phyloP scores from a whole-genome alignment of 495 filamentous ascomycete genomes.

The Penicillium manginii region DNA sequence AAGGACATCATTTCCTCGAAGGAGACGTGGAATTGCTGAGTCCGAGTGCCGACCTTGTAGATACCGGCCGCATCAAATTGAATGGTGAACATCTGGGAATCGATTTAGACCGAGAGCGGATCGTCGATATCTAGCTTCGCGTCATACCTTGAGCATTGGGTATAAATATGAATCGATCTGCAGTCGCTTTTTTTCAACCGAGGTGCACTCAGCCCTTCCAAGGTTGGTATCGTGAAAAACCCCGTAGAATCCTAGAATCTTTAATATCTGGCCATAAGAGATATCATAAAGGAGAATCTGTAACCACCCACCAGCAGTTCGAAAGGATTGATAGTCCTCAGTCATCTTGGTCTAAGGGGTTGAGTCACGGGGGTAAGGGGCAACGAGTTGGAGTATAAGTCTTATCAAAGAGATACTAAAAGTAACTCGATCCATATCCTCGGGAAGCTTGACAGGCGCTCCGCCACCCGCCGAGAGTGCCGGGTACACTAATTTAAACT shows the following conservation, averaged over 20 bases:
- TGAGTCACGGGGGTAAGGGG: not conserved
- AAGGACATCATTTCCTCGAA: slow-evolving; percentile 30
- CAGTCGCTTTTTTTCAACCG: not conserved
- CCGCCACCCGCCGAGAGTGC: not conserved
- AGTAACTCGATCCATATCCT: not conserved
- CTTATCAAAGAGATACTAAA: not conserved
- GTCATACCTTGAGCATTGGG: not conserved
- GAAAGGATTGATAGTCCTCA: not conserved
- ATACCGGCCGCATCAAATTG: slow-evolving; percentile 29
- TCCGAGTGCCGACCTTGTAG: slow-evolving; percentile 28
- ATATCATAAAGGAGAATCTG: too few species aligned
- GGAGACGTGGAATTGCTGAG: slow-evolving; percentile 25
- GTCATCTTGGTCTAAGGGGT: not conserved
- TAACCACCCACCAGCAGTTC: not conserved
- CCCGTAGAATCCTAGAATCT: not conserved
- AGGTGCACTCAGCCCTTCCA: not conserved
- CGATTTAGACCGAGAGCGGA: not conserved
- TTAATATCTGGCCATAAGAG: not conserved
- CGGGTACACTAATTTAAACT: not conserved
- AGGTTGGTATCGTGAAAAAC: not conserved
- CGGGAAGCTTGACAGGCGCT: slow-evolving; percentile 2
- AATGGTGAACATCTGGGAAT: slow-evolving; percentile 23
- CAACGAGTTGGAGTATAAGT: not conserved
- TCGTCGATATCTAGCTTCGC: not conserved
- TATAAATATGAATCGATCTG: not conserved